Base-by-base conservation (phyloP, 441 rosid species). In the Euphorbia schlechtendalii region DNA sequence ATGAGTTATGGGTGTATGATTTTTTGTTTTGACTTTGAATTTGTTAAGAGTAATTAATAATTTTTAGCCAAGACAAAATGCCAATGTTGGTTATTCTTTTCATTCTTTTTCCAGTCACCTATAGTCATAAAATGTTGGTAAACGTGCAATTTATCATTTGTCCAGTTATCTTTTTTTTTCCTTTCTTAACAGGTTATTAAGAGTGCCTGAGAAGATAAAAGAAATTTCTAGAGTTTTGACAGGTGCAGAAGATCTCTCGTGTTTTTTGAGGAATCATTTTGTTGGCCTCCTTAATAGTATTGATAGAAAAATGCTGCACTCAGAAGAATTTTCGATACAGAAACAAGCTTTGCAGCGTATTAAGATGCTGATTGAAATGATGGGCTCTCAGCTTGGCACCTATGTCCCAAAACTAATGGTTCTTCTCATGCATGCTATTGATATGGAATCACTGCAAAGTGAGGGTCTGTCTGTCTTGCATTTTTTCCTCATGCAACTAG, bases 331-430 rank as follows among this genome's bases (percentile, higher is more conserved):
- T 67, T 80, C 74, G 24, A 79, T 87, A 74, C 98, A 92, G 90
- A 88, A 79, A 77, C 96, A 90, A 84, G 99, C 99, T 66, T 71
- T 96, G 82, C 80, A 79, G 74, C 94, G 98, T 56, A 92, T 96
- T 61, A 86, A 90, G 78, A 84, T 96, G 85, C 81, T 96, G 74
- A 92, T 96, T 73, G 82, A 85, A 73, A 83, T 92, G 96, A 96
- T 96, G 96, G 98, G 98, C 66, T 85, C 84, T 62, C 90, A 86
- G 68, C 85, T 92, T 66, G 86, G 77, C 73, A 92, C 98, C 64
- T 88, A 92, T 76, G 92, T 92, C 73, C 99, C 98, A 43, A 96
- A 96, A 79, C 74, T 96, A 70, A 84, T 92, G 93, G 98, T 96
- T 76, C 96, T 95, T 78, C 96, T 96, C 68, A 88, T 90, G 97